Conservation (phyloP, 139 green algal genomes). For the Picochlorum sp. region DNA sequence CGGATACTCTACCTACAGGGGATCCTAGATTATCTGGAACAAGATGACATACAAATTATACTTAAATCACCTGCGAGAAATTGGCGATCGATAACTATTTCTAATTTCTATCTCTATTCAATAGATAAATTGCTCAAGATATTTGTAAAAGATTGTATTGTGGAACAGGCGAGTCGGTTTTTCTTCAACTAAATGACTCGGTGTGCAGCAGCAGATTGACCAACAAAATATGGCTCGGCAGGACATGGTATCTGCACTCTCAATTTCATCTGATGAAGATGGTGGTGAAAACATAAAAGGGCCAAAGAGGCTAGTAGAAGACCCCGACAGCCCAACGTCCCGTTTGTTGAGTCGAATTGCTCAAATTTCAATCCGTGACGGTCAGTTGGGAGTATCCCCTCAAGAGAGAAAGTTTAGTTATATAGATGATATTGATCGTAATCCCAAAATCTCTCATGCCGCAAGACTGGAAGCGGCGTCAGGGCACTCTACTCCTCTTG, state of each 20-base stretch:
- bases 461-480: conserved; percentile 22
- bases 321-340: conserved; percentile 6
- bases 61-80: background rate
- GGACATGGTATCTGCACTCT: too few relatives aligned
- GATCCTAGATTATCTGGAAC: too few relatives aligned
- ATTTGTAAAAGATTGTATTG: too few relatives aligned
- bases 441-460: conserved; percentile 19
- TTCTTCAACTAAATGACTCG: too few relatives aligned
- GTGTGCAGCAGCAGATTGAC: too few relatives aligned
- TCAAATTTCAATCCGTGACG: conserved; percentile 1
- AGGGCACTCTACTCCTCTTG: background rate
- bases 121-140: too few relatives aligned
- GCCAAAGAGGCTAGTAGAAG: background rate
- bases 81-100: too few relatives aligned
- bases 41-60: background rate
- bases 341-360: conserved; percentile 12
- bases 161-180: too few relatives aligned
- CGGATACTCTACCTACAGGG: conserved; percentile 89
- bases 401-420: conserved; percentile 19
- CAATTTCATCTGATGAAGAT: background rate
- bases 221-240: too few relatives aligned
- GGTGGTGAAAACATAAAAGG: background rate
- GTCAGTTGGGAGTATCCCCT: background rate
- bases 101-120: too few relatives aligned
- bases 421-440: conserved; percentile 26